phyloP scores from a whole-genome alignment of 768 basidiomycete genomes.

The Lactifluus volemus region DNA sequence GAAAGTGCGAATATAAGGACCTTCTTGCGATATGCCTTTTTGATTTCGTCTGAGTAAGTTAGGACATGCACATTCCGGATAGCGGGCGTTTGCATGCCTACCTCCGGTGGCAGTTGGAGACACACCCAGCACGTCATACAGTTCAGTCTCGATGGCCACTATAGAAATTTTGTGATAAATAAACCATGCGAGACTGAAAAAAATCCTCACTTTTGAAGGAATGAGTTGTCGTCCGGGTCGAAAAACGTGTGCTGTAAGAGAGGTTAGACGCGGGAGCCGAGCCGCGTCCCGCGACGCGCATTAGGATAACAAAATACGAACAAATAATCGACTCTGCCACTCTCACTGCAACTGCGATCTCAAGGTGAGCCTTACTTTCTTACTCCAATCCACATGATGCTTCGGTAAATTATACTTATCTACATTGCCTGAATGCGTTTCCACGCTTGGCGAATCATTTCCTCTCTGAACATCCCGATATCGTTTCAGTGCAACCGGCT shows the following conservation, averaged over 20 bases:
- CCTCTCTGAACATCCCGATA: conserved; percentile 14
- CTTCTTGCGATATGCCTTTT: conserved; percentile 91
- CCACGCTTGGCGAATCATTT: conserved; percentile 41
- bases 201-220: conserved; percentile 2
- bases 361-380: conserved; percentile 9
- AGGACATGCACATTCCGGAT: conserved; percentile 11
- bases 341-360: no score
- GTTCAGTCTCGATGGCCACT: conserved; percentile 71
- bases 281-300: background rate
- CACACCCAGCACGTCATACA: conserved; percentile 83
- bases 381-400: conserved; percentile 41
- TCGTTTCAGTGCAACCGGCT: background rate
- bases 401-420: conserved; percentile 49
- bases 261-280: background rate
- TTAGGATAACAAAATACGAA: background rate
- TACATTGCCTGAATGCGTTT: conserved; percentile 80
- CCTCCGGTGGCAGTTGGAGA: conserved; percentile 62
- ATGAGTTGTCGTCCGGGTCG: background rate
- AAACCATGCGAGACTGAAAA: background rate
- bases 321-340: background rate
- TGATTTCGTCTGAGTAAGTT: conserved; percentile 62
- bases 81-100: conserved; percentile 26
- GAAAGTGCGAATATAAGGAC: conserved; percentile 34
- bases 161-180: background rate
- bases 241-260: background rate